Evolutionary conservation across 1,139 yeast species (phyloP).

Genomic region (Petasospora fabianii): DNA sequence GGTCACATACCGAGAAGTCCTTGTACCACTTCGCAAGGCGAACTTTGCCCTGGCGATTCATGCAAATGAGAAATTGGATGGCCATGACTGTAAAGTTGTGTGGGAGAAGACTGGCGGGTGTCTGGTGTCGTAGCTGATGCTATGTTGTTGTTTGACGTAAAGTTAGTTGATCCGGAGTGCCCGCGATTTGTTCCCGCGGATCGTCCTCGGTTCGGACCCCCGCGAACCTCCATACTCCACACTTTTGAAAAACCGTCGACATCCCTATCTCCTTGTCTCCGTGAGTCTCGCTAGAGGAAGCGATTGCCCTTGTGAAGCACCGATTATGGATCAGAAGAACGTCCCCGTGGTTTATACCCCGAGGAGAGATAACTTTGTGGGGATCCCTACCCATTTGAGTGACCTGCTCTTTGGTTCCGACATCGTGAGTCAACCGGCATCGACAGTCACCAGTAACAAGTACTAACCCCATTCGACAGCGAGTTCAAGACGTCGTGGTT

Average conservation of each 20-base stretch:
- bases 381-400: constrained; percentile 52
- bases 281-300: too few species aligned
- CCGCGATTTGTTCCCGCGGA: not conserved
- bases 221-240: not conserved
- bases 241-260: not conserved
- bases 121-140: not conserved
- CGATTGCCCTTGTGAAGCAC: not conserved
- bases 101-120: not conserved
- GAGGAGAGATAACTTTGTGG: constrained; percentile 52
- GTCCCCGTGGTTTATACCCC: constrained; percentile 34
- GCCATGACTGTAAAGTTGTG: too few species aligned
- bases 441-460: constrained; percentile 9
- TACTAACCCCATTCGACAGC: constrained; percentile 30
- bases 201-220: constrained; percentile 1
- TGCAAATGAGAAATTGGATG: constrained; percentile 72
- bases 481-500: constrained; percentile 55
- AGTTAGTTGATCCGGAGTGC: too few species aligned
- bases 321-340: constrained; percentile 12
- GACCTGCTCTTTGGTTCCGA: constrained; percentile 49
- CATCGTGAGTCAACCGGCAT: constrained; percentile 33
- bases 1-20: constrained; percentile 29
- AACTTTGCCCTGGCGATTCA: constrained; percentile 91
- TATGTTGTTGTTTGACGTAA: not conserved
- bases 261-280: too few species aligned
- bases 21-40: constrained; percentile 77